phyloP scores from a whole-genome alignment of 2,329 filamentous ascomycete species.

The Scleromitrula shiraiana region DNA sequence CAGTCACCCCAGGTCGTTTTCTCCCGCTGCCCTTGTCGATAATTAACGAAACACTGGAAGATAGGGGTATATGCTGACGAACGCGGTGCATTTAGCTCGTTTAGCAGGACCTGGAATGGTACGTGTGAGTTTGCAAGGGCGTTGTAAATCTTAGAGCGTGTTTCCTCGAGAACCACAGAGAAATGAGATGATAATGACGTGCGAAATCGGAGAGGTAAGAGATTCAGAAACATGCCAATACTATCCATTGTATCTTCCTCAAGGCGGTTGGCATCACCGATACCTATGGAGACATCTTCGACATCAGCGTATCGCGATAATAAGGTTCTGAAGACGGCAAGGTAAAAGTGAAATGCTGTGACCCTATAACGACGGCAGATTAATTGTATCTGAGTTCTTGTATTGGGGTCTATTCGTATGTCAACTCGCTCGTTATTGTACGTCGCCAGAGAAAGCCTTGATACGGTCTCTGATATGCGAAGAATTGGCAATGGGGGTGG shows the following conservation, averaged over 20 bases:
- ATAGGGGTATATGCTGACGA: conserved; percentile 26
- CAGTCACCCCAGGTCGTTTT: conserved; percentile 22
- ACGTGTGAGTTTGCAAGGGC: conserved; percentile 37
- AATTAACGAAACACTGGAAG: conserved; percentile 36
- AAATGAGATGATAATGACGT: conserved; percentile 17
- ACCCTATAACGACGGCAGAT: conserved; percentile 20
- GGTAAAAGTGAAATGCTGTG: conserved; percentile 39
- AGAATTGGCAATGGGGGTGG: conserved; percentile 30
- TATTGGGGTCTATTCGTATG: conserved; percentile 13
- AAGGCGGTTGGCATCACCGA: conserved; percentile 37
- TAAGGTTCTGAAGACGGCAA: conserved; percentile 34
- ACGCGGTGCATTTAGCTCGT: conserved; percentile 35
- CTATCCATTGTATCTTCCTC: conserved; percentile 25
- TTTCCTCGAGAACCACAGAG: conserved; percentile 14
- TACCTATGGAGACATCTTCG: conserved; percentile 38
- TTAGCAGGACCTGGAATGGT: conserved; percentile 42
- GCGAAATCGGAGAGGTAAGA: conserved; percentile 16
- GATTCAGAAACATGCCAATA: conserved; percentile 17
- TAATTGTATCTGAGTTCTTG: conserved; percentile 21
- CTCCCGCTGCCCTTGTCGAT: conserved; percentile 31
- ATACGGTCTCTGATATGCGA: conserved; percentile 22
- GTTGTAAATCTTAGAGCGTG: conserved; percentile 24
- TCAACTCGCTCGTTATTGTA: conserved; percentile 17
- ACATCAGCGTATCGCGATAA: conserved; percentile 30
- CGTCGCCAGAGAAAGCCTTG: conserved; percentile 15